A percentile compares a stretch with the other conserved stretches of the same genome.
phyloP scores from a whole-genome alignment of 768 basidiomycete genomes.

The Tubosaeta brunneosetosa region DNA sequence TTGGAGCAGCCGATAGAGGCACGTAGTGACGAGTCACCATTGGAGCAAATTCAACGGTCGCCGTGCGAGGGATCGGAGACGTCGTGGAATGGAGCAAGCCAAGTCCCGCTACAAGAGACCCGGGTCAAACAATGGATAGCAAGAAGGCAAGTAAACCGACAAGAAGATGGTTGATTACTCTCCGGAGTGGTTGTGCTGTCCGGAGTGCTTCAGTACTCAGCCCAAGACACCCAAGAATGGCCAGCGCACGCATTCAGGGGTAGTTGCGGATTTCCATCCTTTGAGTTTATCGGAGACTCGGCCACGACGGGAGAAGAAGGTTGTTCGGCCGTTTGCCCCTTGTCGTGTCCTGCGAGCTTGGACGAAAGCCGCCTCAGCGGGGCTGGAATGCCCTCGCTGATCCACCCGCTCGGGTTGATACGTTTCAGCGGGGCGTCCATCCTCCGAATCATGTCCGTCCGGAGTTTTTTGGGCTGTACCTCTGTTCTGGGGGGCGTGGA shows the following conservation, averaged over 20 bases:
- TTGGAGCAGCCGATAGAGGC: conserved; percentile 23
- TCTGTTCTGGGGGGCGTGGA: conserved; percentile 17
- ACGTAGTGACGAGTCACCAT: conserved; percentile 24
- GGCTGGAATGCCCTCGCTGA: conserved; percentile 43
- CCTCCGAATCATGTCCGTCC: conserved; percentile 74
- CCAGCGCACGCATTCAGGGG: conserved; percentile 9
- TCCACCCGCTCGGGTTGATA: conserved; percentile 71
- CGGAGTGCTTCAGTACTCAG: conserved; percentile 11
- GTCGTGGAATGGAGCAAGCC: conserved; percentile 1
- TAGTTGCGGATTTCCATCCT: not conserved
- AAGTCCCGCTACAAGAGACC: conserved; percentile 8
- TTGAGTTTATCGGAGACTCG: not conserved
- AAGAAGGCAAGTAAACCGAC: conserved; percentile 8
- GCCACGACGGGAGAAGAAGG: conserved; percentile 2
- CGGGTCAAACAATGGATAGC: not conserved
- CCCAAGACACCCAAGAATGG: not conserved
- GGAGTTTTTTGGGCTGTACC: conserved; percentile 33
- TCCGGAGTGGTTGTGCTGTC: conserved; percentile 34
- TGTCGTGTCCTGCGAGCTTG: conserved; percentile 4
- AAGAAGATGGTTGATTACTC: not conserved
- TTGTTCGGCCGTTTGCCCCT: not conserved
- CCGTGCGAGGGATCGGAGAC: conserved; percentile 34
- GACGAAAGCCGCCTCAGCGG: conserved; percentile 19
- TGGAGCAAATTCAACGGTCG: conserved; percentile 53
- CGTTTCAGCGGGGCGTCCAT: conserved; percentile 64